A percentile compares a stretch with the other conserved stretches of the same genome.
Evolutionary conservation across 1,284 basidiomycete species (phyloP).

Genomic region (Cryptococcus hybrid): DNA sequence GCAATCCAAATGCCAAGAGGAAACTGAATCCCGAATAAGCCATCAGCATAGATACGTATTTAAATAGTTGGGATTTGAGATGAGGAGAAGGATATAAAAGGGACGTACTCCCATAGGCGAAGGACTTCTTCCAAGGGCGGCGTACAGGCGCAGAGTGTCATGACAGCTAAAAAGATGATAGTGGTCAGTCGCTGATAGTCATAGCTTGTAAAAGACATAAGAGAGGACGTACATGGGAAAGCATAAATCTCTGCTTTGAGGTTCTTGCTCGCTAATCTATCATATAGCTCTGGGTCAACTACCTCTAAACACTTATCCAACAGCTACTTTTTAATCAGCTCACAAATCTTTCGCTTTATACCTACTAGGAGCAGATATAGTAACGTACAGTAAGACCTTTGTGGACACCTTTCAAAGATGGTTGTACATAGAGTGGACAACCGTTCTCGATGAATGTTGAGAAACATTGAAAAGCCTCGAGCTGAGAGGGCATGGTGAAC

Average conservation of each 20-base stretch:
- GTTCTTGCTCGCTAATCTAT: conserved; percentile 80
- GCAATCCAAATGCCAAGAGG: conserved; percentile 90
- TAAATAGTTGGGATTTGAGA: background rate
- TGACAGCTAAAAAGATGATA: conserved; percentile 62
- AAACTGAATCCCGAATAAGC: conserved; percentile 55
- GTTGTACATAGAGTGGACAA: conserved; percentile 93
- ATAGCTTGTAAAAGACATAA: background rate
- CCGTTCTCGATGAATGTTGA: conserved; percentile 88
- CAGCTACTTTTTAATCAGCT: conserved; percentile 56
- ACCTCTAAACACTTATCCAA: conserved; percentile 87
- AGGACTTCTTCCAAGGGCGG: conserved; percentile 92
- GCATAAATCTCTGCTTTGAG: conserved; percentile 98
- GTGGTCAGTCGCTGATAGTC: background rate
- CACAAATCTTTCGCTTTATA: background rate
- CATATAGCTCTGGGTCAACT: conserved; percentile 81
- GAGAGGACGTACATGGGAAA: conserved; percentile 74
- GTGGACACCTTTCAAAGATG: conserved; percentile 92
- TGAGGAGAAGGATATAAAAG: background rate
- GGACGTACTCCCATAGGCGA: conserved; percentile 76
- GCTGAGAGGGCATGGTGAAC: conserved; percentile 90
- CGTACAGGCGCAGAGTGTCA: conserved; percentile 94
- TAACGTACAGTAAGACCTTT: conserved; percentile 76
- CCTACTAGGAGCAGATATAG: background rate
- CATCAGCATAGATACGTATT: background rate
- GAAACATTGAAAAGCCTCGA: conserved; percentile 96